Evolutionary conservation across 1,284 basidiomycete species (phyloP).

Genomic region (Cutaneotrichosporon sp.): DNA sequence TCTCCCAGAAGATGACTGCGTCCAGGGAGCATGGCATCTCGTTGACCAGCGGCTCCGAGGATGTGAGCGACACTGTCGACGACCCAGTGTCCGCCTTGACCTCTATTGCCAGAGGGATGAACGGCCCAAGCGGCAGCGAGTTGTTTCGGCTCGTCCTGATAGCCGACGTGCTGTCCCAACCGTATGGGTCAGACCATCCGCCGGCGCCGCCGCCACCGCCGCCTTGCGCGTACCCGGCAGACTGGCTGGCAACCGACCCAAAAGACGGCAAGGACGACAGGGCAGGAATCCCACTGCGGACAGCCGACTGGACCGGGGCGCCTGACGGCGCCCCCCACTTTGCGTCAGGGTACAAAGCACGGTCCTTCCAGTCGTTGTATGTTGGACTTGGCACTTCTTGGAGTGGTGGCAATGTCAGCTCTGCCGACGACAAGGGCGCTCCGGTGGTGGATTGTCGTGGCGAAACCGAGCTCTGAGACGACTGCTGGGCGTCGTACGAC

Average conservation of each 20-base stretch:
- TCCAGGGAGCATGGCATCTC: slow-evolving; percentile 4
- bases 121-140: slow-evolving; percentile 1
- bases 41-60: slow-evolving; percentile 1
- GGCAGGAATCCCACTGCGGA: slow-evolving; percentile 3
- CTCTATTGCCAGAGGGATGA: slow-evolving; percentile 9
- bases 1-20: slow-evolving; percentile 4
- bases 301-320: neutral
- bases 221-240: neutral
- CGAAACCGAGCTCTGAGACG: slow-evolving; percentile 9
- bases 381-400: slow-evolving; percentile 9
- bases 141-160: neutral
- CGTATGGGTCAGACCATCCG: neutral
- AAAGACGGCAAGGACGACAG: slow-evolving; percentile 10
- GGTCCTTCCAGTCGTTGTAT: slow-evolving; percentile 14
- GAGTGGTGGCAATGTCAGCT: slow-evolving; percentile 11
- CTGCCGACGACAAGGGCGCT: slow-evolving; percentile 1
- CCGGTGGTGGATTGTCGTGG: neutral
- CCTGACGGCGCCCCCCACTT: slow-evolving; percentile 5
- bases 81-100: slow-evolving; percentile 2
- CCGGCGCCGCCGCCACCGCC: neutral
- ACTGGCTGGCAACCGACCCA: slow-evolving; percentile 9
- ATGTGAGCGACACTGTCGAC: neutral
- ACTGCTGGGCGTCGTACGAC: slow-evolving; percentile 10
- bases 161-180: slow-evolving; percentile 4
- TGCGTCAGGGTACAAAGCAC: slow-evolving; percentile 5